phyloP scores from a whole-genome alignment of 345 rosid genomes.

The Litchi chinensis region DNA sequence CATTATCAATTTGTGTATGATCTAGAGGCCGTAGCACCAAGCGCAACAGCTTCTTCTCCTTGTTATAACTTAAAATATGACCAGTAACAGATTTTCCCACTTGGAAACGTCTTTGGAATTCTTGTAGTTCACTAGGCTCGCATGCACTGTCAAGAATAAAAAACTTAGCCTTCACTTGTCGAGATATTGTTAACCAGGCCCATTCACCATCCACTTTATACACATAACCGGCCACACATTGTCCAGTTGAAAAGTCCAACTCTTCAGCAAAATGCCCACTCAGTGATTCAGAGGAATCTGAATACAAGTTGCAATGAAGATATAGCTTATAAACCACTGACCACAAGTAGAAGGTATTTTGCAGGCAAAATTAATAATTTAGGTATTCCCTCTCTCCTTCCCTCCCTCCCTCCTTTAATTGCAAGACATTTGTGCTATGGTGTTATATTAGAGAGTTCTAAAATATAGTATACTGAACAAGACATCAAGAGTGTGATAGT shows the following conservation, averaged over 20 bases:
- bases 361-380: not conserved
- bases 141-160: conserved; percentile 76
- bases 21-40: conserved; percentile 61
- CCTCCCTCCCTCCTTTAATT: no score
- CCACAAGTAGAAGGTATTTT: not conserved
- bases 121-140: conserved; percentile 73
- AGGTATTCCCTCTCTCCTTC: not conserved
- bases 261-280: conserved; percentile 39
- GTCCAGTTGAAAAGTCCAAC: conserved; percentile 56
- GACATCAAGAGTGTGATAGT: not conserved
- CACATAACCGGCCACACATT: conserved; percentile 66
- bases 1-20: conserved; percentile 32
- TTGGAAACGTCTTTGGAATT: conserved; percentile 58
- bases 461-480: not conserved
- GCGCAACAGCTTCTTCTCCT: conserved; percentile 67
- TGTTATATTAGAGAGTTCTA: not conserved
- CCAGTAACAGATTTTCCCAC: conserved; percentile 74
- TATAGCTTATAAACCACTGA: not conserved
- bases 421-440: no score
- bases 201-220: conserved; percentile 89
- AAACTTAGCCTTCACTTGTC: conserved; percentile 65
- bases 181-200: conserved; percentile 81
- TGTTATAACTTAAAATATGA: conserved; percentile 58
- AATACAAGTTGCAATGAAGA: conserved; percentile 15
- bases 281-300: conserved; percentile 47